phyloP scores from a whole-genome alignment of 148 eudicot genomes.

The Dysphania ambrosioides region DNA sequence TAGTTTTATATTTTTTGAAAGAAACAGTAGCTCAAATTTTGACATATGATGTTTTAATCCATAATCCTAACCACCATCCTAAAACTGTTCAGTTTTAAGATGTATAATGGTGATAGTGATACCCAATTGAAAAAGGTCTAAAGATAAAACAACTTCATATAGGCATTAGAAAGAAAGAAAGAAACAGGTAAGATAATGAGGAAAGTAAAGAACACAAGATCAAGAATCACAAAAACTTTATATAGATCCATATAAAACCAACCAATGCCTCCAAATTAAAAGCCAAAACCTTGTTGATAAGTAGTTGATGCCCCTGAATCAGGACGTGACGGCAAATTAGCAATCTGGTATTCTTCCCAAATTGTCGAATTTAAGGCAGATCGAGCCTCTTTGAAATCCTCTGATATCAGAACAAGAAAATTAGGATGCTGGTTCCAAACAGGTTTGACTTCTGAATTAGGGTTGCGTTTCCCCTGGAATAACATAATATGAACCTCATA shows the following conservation, averaged over 20 bases:
- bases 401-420: constrained; percentile 67
- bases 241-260: background rate
- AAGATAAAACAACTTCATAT: too few relatives aligned
- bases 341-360: constrained; percentile 40
- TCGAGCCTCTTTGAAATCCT: constrained; percentile 72
- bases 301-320: constrained; percentile 44
- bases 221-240: background rate
- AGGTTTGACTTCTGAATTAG: constrained; percentile 55
- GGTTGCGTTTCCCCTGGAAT: constrained; percentile 59
- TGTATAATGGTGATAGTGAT: too few relatives aligned
- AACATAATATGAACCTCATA: background rate
- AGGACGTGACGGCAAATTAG: constrained; percentile 45
- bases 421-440: constrained; percentile 58
- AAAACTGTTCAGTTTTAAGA: too few relatives aligned
- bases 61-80: too few relatives aligned
- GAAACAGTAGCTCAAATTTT: too few relatives aligned
- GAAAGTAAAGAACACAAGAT: constrained; percentile 6
- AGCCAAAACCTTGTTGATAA: constrained; percentile 47
- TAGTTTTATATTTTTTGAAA: too few relatives aligned
- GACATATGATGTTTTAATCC: too few relatives aligned
- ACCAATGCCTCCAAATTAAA: background rate
- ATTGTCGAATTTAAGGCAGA: constrained; percentile 52
- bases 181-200: too few relatives aligned
- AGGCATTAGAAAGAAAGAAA: background rate
- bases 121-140: too few relatives aligned